These are phyloP conservation scores for Carex sylvatica DNA, from an alignment of 202 grass and related monocot species.

Conservation along the genomic window DNA sequence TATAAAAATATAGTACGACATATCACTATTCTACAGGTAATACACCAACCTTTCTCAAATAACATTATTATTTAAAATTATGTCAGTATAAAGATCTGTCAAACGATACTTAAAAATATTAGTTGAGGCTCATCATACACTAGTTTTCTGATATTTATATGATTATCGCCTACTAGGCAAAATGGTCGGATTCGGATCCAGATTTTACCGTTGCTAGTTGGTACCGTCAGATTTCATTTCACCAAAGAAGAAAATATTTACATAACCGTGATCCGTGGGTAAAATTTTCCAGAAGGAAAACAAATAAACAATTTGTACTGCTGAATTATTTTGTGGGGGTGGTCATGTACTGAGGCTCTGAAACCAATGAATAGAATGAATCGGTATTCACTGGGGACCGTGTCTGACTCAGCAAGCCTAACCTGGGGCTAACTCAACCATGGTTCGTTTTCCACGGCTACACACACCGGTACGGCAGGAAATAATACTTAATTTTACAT, in stretches of 20 bases:
- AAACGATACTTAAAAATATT: neutral
- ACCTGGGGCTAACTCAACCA: neutral
- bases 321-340: slow-evolving; percentile 2
- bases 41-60: no score
- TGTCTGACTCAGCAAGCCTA: slow-evolving; percentile 1
- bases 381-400: neutral
- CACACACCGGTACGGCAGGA: neutral
- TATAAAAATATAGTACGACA: no score
- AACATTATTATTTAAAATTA: no score
- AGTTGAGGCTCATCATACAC: neutral
- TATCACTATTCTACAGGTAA: no score
- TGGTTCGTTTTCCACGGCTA: neutral
- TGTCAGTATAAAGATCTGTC: no score
- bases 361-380: slow-evolving; percentile 4
- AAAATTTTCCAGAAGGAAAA: neutral
- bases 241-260: neutral
- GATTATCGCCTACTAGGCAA: neutral
- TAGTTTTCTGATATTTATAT: neutral
- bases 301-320: no score
- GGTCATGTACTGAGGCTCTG: neutral
- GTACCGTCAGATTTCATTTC: neutral
- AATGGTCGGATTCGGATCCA: neutral
- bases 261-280: neutral
- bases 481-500: neutral
- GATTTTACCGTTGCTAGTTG: neutral